Base-by-base conservation (phyloP, 1,139 yeast genomes). In the Kazachstania sp. region DNA sequence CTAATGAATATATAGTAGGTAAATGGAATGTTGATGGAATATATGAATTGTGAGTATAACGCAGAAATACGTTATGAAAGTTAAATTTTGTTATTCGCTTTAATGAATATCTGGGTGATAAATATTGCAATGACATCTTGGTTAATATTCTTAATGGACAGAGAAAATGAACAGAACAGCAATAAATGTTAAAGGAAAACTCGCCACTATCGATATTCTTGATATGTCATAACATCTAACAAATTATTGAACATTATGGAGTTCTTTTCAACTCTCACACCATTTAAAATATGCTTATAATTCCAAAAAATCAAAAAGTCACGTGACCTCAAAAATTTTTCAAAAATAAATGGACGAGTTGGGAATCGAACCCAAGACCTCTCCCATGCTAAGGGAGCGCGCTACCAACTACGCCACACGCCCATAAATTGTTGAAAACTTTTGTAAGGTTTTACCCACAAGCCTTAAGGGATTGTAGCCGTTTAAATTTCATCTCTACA, bases 331-430 rank as follows among this genome's bases (percentile, higher is more conserved):
- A n/a, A 13, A 31, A 31, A 3, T 31, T 2, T 6, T 26, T 3
- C 35, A 63, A 63, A 58, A 53, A 56, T 26, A 39, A 39, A 28
- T 81, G 86, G 87, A 81, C 86, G 86, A 81, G 86, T 79, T 82
- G 81, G 86, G 86, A 81, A 75, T 81, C 83, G 87, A 81, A 81
- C 87, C 86, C 80, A 81, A 78, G 87, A 81, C 86, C 87, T 81
- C 78, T 79, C 84, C 79, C 86, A 80, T 81, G 87, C 87, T 78
- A 81, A 80, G 86, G 80, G 83, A 78, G 78, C 86, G 86, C 87
- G 86, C 86, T 81, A 81, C 87, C 87, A 79, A 81, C 87, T 81
- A 77, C 86, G 87, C 87, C 86, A 81, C 86, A 80, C 86, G 86
- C 87, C 87, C 87, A 47, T 8, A n/a, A n/a, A n/a, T 23, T 23